Conservation (phyloP, 495 filamentous ascomycete genomes). For the Immersiella caudata region DNA sequence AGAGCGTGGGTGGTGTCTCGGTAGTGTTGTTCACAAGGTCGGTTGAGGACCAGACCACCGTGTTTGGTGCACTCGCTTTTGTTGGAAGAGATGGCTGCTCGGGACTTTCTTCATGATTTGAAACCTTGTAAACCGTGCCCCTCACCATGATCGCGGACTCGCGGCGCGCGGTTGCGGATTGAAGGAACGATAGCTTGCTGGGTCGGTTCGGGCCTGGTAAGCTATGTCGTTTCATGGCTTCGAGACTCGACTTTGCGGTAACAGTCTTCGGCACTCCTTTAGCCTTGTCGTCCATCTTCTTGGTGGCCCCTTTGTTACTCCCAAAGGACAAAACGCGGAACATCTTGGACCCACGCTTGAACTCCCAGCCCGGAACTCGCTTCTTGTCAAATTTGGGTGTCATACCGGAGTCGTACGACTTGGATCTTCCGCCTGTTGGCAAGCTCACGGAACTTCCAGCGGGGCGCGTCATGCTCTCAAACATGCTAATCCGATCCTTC, state of each 20-base stretch:
- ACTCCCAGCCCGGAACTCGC: slow-evolving; percentile 12
- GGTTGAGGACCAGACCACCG: not conserved
- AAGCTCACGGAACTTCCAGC: slow-evolving; percentile 8
- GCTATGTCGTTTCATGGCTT: not conserved
- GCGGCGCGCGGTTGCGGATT: not conserved
- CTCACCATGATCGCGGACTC: slow-evolving; percentile 13
- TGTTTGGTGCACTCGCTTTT: not conserved
- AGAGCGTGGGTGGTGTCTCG: slow-evolving; percentile 10
- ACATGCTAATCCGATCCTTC: slow-evolving; percentile 39
- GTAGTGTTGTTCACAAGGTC: slow-evolving; percentile 18
- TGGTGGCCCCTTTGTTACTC: not conserved
- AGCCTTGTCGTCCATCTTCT: not conserved
- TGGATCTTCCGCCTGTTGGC: slow-evolving; percentile 11
- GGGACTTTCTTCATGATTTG: slow-evolving; percentile 6
- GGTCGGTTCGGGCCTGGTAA: not conserved
- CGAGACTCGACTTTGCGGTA: slow-evolving; percentile 3
- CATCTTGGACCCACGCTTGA: slow-evolving; percentile 27
- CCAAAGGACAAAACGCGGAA: slow-evolving; percentile 24
- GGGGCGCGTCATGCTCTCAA: slow-evolving; percentile 35
- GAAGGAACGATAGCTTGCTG: slow-evolving; percentile 12
- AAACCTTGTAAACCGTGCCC: slow-evolving; percentile 15
- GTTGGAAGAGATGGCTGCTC: not conserved
- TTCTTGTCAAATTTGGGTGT: slow-evolving; percentile 18
- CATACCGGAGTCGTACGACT: slow-evolving; percentile 16
- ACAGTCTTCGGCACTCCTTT: not conserved